Evolutionary conservation across 192 early-diverging fungal genomes (phyloP).

Genomic region (Podila clonocystis): DNA sequence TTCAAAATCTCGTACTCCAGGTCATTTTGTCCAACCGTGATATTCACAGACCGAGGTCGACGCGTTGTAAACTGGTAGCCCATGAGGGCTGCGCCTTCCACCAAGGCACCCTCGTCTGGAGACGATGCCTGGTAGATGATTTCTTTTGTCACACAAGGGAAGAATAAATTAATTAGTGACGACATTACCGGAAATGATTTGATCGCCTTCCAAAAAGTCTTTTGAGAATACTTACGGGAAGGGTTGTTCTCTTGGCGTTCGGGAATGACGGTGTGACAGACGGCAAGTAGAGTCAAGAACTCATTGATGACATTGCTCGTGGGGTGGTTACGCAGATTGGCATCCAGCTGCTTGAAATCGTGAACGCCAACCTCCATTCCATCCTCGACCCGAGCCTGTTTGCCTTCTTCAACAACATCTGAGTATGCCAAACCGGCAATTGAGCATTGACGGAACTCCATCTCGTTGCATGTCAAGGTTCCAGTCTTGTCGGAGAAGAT

Average conservation of each 20-base stretch:
- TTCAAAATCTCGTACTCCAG: constrained; percentile 92
- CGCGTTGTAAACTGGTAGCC: constrained; percentile 77
- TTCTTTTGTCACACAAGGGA: constrained; percentile 33
- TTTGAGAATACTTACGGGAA: constrained; percentile 21
- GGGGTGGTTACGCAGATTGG: constrained; percentile 66
- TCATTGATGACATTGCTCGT: constrained; percentile 80
- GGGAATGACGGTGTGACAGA: constrained; percentile 99
- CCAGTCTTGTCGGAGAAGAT: constrained; percentile 98
- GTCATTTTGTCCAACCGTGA: constrained; percentile 53
- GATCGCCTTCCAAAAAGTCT: neutral
- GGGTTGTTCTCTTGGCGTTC: constrained; percentile 66
- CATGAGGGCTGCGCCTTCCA: constrained; percentile 73
- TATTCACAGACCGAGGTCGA: constrained; percentile 66
- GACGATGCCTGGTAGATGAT: constrained; percentile 96
- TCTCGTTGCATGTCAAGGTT: constrained; percentile 88
- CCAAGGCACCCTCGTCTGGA: constrained; percentile 96
- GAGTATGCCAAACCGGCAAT: constrained; percentile 94
- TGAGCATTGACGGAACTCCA: constrained; percentile 90
- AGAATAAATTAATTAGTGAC: neutral
- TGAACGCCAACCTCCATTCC: constrained; percentile 75
- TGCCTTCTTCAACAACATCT: constrained; percentile 90
- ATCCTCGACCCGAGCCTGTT: constrained; percentile 79
- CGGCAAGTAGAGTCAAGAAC: constrained; percentile 90
- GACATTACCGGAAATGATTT: neutral
- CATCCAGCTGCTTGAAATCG: constrained; percentile 68